Evolutionary conservation across 2,329 filamentous ascomycete genomes (phyloP), one percentile per base, ranked within the genome.

Genomic region (Pseudogymnoascus destructans): DNA sequence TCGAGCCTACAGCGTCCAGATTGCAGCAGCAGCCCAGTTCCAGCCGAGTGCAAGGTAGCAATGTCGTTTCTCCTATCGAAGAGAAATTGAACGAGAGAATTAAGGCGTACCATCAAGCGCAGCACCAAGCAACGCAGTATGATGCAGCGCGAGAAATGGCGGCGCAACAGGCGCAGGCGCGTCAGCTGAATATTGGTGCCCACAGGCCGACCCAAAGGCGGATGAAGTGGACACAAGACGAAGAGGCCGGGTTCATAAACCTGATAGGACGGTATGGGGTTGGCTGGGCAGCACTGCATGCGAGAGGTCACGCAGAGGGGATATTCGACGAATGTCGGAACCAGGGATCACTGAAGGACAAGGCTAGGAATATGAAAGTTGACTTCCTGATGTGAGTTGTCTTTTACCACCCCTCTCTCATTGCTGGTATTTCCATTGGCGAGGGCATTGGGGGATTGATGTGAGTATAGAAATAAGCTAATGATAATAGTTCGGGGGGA

Each of bases 281-380:
- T 4, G 67, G 66, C 8, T 86, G 78, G 71, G 62, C 77, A 1
- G 23, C 57, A 0, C 79, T 86, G 49, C 64, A 68, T 19, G 65
- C 68, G 10, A 63, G 65, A 27, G 71, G 72, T 27, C n/a, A 30
- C 0, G n/a, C 2, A 6, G 61, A 63, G 2, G 49, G 63, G 0
- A 65, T 65, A 13, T 70, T 70, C 2, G 63, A 69, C 5, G 58
- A 3, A 35, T 64, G 57, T 52, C 69, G 55, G 67, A 68, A 32
- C 65, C 77, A 82, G 60, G 77, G 79, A 2, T 76, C 79, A 46
- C 61, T 82, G 6, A 79, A 79, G 63, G 77, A 79, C 61, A 75
- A 74, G 60, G 79, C 78, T 3, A 72, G 79, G 56, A 80, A 79
- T 60, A 67, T 82, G 59, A 79, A 77, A 64, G 68, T 73, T 38